Percentiles rank a stretch among this genome's conserved stretches.
Evolutionary conservation across 306 rosid genomes (phyloP).

Genomic region (Trifolium fragiferum): DNA sequence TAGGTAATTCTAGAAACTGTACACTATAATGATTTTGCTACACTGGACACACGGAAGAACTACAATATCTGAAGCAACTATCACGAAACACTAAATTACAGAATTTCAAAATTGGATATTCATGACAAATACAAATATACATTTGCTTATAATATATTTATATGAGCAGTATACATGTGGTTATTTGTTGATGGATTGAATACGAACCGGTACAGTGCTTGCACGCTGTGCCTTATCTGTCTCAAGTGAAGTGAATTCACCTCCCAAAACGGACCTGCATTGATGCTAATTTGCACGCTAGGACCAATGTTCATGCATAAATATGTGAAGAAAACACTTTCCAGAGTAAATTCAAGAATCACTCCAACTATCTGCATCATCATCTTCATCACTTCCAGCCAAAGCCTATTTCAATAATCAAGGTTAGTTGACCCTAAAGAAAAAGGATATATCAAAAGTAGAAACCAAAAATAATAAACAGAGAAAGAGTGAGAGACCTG

Average conservation of each 20-base stretch:
- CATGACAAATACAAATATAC: slow-evolving; percentile 61
- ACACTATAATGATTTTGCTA: slow-evolving; percentile 38
- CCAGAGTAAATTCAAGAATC: slow-evolving; percentile 57
- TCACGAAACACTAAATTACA: slow-evolving; percentile 54
- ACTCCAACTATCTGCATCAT: slow-evolving; percentile 81
- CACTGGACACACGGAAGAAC: slow-evolving; percentile 35
- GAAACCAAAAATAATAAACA: neutral
- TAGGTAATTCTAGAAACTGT: slow-evolving; percentile 31
- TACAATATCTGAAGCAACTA: slow-evolving; percentile 38
- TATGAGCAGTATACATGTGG: slow-evolving; percentile 25
- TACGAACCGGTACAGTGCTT: slow-evolving; percentile 53
- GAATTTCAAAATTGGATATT: slow-evolving; percentile 64
- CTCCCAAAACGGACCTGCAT: slow-evolving; percentile 31
- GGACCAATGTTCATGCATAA: slow-evolving; percentile 35
- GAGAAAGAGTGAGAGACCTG: slow-evolving; percentile 65
- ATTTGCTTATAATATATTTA: slow-evolving; percentile 41
- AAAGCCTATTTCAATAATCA: slow-evolving; percentile 65
- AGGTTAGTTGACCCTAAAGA: slow-evolving; percentile 35
- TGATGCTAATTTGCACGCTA: slow-evolving; percentile 37
- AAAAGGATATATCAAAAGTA: slow-evolving; percentile 12
- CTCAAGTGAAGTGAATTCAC: slow-evolving; percentile 39
- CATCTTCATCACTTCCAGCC: slow-evolving; percentile 93
- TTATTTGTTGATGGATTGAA: slow-evolving; percentile 39
- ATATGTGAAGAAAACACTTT: slow-evolving; percentile 22
- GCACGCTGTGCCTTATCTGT: slow-evolving; percentile 49